phyloP scores from a whole-genome alignment of 805 yeast species.

The Starmerella scarabaei region DNA sequence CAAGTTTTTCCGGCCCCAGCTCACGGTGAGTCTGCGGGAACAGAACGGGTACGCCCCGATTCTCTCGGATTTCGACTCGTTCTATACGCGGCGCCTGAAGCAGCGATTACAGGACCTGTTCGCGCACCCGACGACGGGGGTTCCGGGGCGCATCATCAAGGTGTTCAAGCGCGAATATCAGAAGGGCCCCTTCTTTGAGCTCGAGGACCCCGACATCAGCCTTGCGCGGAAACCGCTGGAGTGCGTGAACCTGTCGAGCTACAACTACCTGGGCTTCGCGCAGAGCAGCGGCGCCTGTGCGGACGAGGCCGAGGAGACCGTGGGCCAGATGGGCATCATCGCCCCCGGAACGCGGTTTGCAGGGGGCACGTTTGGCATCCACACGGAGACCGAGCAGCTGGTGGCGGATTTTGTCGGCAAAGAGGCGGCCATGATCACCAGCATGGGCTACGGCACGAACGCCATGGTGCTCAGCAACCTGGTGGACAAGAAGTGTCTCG shows the following conservation, averaged over 20 bases:
- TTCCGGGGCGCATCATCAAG: constrained; percentile 82
- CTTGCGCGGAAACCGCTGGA: constrained; percentile 66
- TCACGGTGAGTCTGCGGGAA: constrained; percentile 54
- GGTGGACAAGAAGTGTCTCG: constrained; percentile 76
- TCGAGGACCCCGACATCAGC: constrained; percentile 28
- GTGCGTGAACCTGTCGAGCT: constrained; percentile 76
- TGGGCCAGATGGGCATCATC: constrained; percentile 62
- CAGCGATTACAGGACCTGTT: constrained; percentile 87
- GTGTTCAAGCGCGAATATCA: constrained; percentile 63
- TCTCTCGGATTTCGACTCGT: constrained; percentile 85
- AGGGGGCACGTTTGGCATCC: constrained; percentile 68
- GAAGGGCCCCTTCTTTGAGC: constrained; percentile 48
- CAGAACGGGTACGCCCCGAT: constrained; percentile 91
- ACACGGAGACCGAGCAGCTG: constrained; percentile 55
- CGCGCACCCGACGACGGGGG: constrained; percentile 92
- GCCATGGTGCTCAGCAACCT: constrained; percentile 74
- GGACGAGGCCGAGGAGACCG: constrained; percentile 50
- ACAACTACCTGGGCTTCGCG: constrained; percentile 93
- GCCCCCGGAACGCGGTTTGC: constrained; percentile 64
- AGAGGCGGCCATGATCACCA: constrained; percentile 71
- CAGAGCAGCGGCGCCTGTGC: constrained; percentile 90
- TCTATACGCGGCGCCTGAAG: constrained; percentile 85
- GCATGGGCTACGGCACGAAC: constrained; percentile 95
- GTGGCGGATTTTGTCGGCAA: constrained; percentile 82
- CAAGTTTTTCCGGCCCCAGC: constrained; percentile 51